A percentile compares a stretch with the other conserved stretches of the same genome.
These are phyloP conservation scores for Phlebopus sp. DNA, from an alignment of 1,284 basidiomycete genomes.

Conservation along the genomic window DNA sequence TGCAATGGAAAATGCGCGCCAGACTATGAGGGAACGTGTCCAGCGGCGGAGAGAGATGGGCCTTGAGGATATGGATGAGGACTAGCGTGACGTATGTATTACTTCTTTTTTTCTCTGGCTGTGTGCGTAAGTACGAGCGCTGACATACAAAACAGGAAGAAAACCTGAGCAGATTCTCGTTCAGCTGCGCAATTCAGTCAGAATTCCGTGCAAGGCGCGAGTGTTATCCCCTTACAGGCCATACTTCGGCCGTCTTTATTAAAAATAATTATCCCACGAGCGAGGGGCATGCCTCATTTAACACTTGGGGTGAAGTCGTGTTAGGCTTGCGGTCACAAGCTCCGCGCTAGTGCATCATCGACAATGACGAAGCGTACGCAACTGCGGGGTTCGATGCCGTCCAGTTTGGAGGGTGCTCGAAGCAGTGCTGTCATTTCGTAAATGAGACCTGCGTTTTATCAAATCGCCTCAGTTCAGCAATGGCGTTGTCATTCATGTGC, in stretches of 20 bases:
- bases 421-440: not conserved
- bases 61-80: slow-evolving; percentile 29
- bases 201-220: slow-evolving; percentile 2
- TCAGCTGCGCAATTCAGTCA: not conserved
- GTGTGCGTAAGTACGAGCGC: slow-evolving; percentile 1
- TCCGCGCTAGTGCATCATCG: slow-evolving; percentile 1
- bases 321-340: not conserved
- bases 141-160: not conserved
- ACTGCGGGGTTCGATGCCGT: not conserved
- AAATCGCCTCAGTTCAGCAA: not conserved
- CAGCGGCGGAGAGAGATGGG: slow-evolving; percentile 27
- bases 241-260: slow-evolving; percentile 1
- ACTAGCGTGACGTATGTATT: slow-evolving; percentile 16
- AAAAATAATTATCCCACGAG: slow-evolving; percentile 5
- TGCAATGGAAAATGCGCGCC: slow-evolving; percentile 44
- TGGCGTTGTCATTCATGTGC: not conserved
- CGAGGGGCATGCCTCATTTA: slow-evolving; percentile 1
- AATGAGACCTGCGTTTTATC: slow-evolving; percentile 1
- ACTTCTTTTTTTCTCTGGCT: slow-evolving; percentile 2
- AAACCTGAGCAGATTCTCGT: not conserved
- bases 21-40: slow-evolving; percentile 30
- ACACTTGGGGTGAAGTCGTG: not conserved
- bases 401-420: not conserved
- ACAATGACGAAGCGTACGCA: not conserved
- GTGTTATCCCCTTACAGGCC: slow-evolving; percentile 2